Conservation (phyloP, 495 filamentous ascomycete genomes). For the Letharia columbiana region DNA sequence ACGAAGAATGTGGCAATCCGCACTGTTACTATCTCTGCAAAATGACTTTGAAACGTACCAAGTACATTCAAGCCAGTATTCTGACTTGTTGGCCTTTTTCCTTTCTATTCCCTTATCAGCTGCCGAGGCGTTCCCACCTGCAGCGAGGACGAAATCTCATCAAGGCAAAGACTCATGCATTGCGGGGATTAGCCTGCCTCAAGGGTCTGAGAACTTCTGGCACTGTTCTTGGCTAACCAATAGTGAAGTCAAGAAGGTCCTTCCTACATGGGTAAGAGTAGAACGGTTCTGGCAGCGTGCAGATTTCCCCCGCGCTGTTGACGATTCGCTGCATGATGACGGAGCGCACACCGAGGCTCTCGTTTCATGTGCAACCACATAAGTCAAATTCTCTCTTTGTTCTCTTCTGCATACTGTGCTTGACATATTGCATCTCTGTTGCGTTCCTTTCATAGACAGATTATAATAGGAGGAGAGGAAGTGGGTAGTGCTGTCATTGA, state of each 20-base stretch:
- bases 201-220: neutral
- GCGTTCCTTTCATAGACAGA: neutral
- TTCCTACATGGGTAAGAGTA: neutral
- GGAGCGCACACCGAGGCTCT: slow-evolving; percentile 3
- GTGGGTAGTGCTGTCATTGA: neutral
- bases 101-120: neutral
- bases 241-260: neutral
- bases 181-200: neutral
- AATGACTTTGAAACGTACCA: too few relatives aligned
- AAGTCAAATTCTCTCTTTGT: neutral
- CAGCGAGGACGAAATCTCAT: neutral
- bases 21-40: neutral
- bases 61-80: neutral
- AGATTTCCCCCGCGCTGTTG: slow-evolving; percentile 2
- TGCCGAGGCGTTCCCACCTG: neutral
- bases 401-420: neutral
- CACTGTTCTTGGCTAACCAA: neutral
- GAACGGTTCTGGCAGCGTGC: neutral
- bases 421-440: neutral
- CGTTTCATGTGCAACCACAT: neutral
- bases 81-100: neutral
- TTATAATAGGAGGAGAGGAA: neutral
- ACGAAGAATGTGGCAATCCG: neutral
- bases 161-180: neutral
- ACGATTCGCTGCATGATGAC: neutral